Base-by-base conservation (phyloP, 257 asterid species). In the Solanum commersonii region DNA sequence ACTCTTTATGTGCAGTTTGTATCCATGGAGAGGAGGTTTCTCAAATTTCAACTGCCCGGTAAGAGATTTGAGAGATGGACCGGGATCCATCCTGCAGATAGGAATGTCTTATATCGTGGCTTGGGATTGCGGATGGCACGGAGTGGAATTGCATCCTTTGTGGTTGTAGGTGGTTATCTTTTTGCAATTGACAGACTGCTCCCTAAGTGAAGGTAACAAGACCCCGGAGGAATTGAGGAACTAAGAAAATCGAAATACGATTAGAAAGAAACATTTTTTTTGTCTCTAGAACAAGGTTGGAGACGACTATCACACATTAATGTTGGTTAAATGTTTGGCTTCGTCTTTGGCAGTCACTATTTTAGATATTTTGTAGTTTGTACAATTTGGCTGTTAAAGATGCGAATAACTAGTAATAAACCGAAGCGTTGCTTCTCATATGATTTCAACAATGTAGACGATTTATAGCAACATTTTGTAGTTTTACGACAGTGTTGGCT, bases 41-140 rank as follows among this genome's bases (percentile, higher is more conserved):
- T 97, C 40, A 95, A 93, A 92, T 94, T 98, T 99, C 79, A 89
- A 33, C 88, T 90, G 86, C 94, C 98, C 0, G 99, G 98, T 81
- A 95, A 94, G 90, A 90, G 95, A 92, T 90, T 97, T 65, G 99
- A 97, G 93, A 93, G 96, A 95, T 92, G 93, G 86, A 90, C 95
- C 7, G 99, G 99, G 85, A 93, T 96, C 90, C 96, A 96, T 87
- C 99, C 99, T 5, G 90, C 97, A 60, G 99, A 97, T 88, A 90
- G 96, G 87, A 96, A 93, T 86, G 87, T 97, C 87, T 91, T 97
- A 87, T 88, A 84, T 88, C 92, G 92, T 56, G 99, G 98, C 74
- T 72, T 96, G 76, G 91, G 94, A 92, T 89, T 94, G 91, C 90
- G 98, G 89, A 94, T 96, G 98, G 98, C 96, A 87, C 95, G 98